phyloP scores from a whole-genome alignment of 31 red algal species.

The Bonnemaisonia californica region DNA sequence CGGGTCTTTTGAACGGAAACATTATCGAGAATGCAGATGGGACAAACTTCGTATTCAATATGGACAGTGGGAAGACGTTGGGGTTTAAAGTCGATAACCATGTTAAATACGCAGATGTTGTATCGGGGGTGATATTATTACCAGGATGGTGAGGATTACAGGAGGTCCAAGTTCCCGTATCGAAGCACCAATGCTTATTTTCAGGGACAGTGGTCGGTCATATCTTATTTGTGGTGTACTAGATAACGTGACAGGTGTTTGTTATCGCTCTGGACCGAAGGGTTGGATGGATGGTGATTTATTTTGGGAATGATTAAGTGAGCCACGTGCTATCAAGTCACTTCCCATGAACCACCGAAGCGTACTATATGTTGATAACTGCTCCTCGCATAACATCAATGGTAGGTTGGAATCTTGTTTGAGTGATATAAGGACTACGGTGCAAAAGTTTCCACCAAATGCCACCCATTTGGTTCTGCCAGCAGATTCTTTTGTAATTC shows the following conservation, averaged over 20 bases:
- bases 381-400: constrained; percentile 2
- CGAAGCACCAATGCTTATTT: constrained; percentile 16
- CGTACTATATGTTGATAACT: constrained; percentile 33
- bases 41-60: constrained; percentile 22
- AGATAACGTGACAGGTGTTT: constrained; percentile 43
- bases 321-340: background rate
- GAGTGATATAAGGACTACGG: background rate
- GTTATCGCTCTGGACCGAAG: constrained; percentile 29
- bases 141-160: background rate
- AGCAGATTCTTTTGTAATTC: constrained; percentile 40
- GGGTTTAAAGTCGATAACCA: constrained; percentile 6
- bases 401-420: background rate
- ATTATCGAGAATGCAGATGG: too few species aligned
- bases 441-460: constrained; percentile 12
- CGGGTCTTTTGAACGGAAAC: background rate
- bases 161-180: background rate
- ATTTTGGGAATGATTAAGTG: background rate
- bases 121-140: constrained; percentile 6
- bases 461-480: constrained; percentile 30
- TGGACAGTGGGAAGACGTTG: constrained; percentile 16
- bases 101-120: background rate
- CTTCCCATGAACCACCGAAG: background rate
- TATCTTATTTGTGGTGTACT: constrained; percentile 14
- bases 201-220: constrained; percentile 1
- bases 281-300: constrained; percentile 43